These are phyloP conservation scores for Rhizophagus sp. DNA, from an alignment of 192 early-diverging fungal species.

Conservation along the genomic window DNA sequence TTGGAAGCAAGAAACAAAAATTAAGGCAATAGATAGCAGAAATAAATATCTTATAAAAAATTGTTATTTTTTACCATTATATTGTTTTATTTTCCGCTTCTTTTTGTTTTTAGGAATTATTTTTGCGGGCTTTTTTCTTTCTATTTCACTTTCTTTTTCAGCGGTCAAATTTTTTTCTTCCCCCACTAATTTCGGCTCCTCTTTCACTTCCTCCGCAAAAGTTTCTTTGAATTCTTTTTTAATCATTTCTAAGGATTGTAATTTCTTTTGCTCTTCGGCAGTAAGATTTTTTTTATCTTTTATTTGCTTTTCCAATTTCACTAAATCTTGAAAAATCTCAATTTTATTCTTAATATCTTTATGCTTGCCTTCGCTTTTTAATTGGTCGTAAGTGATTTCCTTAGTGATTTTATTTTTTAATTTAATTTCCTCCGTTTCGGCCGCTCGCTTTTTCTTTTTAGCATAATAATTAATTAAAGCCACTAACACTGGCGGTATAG, in stretches of 20 bases:
- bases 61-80: too few species aligned
- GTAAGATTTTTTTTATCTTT: background rate
- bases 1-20: too few species aligned
- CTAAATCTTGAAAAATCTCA: background rate
- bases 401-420: slow-evolving; percentile 23
- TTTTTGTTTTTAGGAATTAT: too few species aligned
- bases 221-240: slow-evolving; percentile 16
- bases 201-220: background rate
- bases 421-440: background rate
- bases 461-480: background rate
- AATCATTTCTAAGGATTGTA: slow-evolving; percentile 17
- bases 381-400: slow-evolving; percentile 1
- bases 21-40: too few species aligned
- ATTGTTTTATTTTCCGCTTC: too few species aligned
- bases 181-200: too few species aligned
- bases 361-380: background rate
- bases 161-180: too few species aligned
- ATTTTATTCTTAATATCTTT: slow-evolving; percentile 7
- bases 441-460: background rate
- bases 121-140: too few species aligned
- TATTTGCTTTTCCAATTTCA: slow-evolving; percentile 1
- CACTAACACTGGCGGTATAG: background rate
- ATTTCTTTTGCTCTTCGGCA: slow-evolving; percentile 2
- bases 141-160: too few species aligned
- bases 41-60: too few species aligned